phyloP scores from a whole-genome alignment of 1,139 yeast species.

The Suhomyces chickasaworum region DNA sequence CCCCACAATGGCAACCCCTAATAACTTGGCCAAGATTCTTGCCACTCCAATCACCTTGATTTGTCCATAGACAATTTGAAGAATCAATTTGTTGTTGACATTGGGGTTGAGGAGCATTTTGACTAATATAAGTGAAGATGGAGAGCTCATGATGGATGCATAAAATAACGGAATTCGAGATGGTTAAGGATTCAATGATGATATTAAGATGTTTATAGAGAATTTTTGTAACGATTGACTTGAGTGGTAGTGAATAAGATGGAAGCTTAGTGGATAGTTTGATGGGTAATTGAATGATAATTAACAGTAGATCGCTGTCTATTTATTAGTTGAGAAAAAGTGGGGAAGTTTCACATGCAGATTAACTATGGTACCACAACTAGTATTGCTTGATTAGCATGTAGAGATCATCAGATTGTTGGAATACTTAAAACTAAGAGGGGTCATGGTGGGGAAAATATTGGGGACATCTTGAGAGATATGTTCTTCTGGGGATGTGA shows the following conservation, averaged over 20 bases:
- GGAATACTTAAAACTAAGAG: neutral
- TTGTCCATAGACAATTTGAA: slow-evolving; percentile 43
- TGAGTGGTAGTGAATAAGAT: neutral
- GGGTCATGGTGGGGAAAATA: neutral
- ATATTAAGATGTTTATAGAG: neutral
- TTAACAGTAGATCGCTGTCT: too few relatives aligned
- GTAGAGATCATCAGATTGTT: neutral
- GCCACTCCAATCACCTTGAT: slow-evolving; percentile 40
- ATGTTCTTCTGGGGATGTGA: neutral
- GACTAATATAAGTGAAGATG: slow-evolving; percentile 24
- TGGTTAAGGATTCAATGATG: neutral
- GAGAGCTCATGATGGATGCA: slow-evolving; percentile 10
- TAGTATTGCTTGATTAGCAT: neutral
- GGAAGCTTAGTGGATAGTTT: neutral
- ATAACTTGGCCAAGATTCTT: slow-evolving; percentile 35
- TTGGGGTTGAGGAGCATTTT: slow-evolving; percentile 43
- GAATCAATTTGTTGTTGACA: slow-evolving; percentile 42
- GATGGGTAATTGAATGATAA: neutral
- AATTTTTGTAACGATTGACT: neutral
- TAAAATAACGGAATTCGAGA: neutral
- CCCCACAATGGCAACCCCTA: slow-evolving; percentile 42
- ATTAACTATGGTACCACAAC: neutral
- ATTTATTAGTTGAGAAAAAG: neutral
- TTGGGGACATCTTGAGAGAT: neutral
- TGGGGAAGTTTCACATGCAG: neutral